Evolutionary conservation across 2,329 filamentous ascomycete genomes (phyloP).

Genomic region (Aspergillus pseudonomiae): DNA sequence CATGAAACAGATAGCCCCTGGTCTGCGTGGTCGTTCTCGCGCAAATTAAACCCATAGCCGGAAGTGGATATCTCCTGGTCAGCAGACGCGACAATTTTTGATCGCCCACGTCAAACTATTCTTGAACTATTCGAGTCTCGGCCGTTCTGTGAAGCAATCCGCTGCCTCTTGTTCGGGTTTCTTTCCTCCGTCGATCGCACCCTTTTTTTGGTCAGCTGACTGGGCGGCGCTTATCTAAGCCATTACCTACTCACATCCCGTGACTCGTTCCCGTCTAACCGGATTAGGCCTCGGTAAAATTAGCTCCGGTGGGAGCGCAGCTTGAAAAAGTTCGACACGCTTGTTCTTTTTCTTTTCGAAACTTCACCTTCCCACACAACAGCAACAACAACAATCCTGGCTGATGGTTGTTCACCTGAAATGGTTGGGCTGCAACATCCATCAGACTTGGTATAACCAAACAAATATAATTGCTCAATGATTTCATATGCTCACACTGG

Average conservation of each 20-base stretch:
- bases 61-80: conserved; percentile 23
- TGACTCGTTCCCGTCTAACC: not conserved
- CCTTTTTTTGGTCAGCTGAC: conserved; percentile 6
- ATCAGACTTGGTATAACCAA: not conserved
- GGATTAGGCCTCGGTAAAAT: conserved; percentile 27
- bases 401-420: conserved; percentile 7
- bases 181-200: conserved; percentile 13
- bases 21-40: not conserved
- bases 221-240: not conserved
- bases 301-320: conserved; percentile 30
- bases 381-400: conserved; percentile 9
- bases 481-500: conserved; percentile 2
- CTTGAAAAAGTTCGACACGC: conserved; percentile 36
- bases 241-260: not conserved
- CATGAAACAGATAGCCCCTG: conserved; percentile 1
- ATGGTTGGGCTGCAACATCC: conserved; percentile 5
- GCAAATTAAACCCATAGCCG: conserved; percentile 3
- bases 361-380: conserved; percentile 24
- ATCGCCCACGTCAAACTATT: conserved; percentile 12
- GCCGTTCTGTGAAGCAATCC: not conserved
- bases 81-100: conserved; percentile 26
- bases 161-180: conserved; percentile 1
- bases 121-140: conserved; percentile 7
- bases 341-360: conserved; percentile 23
- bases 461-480: not conserved